Conservation (phyloP, 805 yeast genomes). For the Kuraishia borneana region DNA sequence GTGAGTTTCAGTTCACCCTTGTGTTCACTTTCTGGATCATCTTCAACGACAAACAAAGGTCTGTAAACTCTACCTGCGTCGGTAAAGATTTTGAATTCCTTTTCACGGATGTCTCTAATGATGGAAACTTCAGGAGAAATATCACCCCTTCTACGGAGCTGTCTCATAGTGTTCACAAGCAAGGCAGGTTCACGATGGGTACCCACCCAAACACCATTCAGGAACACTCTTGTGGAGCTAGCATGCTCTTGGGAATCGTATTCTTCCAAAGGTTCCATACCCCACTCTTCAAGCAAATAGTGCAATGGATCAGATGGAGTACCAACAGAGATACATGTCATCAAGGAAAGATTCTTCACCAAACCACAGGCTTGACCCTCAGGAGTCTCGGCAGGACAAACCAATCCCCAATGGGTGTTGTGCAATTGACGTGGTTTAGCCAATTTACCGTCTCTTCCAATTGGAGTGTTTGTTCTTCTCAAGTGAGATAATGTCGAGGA, state of each 20-base stretch:
- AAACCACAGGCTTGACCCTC: constrained; percentile 99
- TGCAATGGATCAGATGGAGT: constrained; percentile 92
- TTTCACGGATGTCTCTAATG: constrained; percentile 93
- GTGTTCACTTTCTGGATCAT: constrained; percentile 56
- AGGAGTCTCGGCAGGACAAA: constrained; percentile 99
- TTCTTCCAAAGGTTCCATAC: constrained; percentile 95
- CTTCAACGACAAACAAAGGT: constrained; percentile 89
- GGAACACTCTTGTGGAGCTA: constrained; percentile 87
- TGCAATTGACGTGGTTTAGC: constrained; percentile 99
- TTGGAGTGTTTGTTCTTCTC: constrained; percentile 98
- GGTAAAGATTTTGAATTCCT: constrained; percentile 90
- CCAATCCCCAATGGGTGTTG: constrained; percentile 99
- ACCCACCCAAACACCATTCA: constrained; percentile 99
- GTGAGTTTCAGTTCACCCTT: constrained; percentile 74
- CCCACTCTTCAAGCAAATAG: constrained; percentile 95
- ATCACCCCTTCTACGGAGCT: constrained; percentile 89
- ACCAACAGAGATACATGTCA: constrained; percentile 98
- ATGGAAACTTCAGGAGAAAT: constrained; percentile 94
- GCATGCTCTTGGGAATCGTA: constrained; percentile 88
- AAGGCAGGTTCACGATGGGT: constrained; percentile 94
- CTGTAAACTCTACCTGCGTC: constrained; percentile 99
- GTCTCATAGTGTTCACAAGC: constrained; percentile 82
- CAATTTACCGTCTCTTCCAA: constrained; percentile 97
- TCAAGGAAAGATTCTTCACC: constrained; percentile 89
- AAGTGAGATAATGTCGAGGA: constrained; percentile 97